Evolutionary conservation across 768 basidiomycete genomes (phyloP).

Genomic region (Mycena leptocephala): DNA sequence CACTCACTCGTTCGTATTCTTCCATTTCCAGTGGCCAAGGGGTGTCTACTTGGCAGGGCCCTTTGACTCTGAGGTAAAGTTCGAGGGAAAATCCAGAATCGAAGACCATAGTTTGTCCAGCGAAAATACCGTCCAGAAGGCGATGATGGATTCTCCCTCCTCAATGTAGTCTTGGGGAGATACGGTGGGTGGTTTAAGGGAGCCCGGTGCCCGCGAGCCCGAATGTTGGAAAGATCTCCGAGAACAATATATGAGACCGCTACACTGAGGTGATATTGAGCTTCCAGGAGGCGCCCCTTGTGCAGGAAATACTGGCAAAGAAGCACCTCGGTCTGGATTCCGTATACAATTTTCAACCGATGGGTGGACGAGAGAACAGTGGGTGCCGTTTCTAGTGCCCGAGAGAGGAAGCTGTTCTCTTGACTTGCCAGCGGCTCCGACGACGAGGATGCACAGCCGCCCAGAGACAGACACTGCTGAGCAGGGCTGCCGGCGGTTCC

Average conservation of each 20-base stretch:
- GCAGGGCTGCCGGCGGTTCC: slow-evolving; percentile 38
- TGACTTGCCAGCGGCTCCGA: slow-evolving; percentile 33
- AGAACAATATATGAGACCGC: slow-evolving; percentile 49
- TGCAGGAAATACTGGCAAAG: slow-evolving; percentile 62
- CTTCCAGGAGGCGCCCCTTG: slow-evolving; percentile 59
- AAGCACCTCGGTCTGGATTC: slow-evolving; percentile 58
- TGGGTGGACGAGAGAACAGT: slow-evolving; percentile 49
- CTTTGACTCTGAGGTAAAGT: slow-evolving; percentile 39
- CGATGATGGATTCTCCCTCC: slow-evolving; percentile 52
- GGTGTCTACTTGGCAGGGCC: slow-evolving; percentile 47
- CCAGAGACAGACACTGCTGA: slow-evolving; percentile 50
- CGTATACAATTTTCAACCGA: slow-evolving; percentile 47
- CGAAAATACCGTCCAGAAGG: slow-evolving; percentile 55
- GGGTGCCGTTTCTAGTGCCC: slow-evolving; percentile 48
- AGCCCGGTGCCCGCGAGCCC: slow-evolving; percentile 15
- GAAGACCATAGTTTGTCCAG: slow-evolving; percentile 53
- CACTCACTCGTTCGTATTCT: slow-evolving; percentile 33
- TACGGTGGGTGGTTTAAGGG: slow-evolving; percentile 13
- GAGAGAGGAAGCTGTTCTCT: slow-evolving; percentile 51
- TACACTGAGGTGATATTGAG: slow-evolving; percentile 58
- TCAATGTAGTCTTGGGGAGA: slow-evolving; percentile 49
- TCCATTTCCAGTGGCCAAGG: slow-evolving; percentile 56
- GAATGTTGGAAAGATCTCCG: slow-evolving; percentile 3
- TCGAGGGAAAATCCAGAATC: slow-evolving; percentile 44
- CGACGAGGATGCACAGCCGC: slow-evolving; percentile 42